Conservation (phyloP, 768 basidiomycete species). For the Lactifluus piperatus region DNA sequence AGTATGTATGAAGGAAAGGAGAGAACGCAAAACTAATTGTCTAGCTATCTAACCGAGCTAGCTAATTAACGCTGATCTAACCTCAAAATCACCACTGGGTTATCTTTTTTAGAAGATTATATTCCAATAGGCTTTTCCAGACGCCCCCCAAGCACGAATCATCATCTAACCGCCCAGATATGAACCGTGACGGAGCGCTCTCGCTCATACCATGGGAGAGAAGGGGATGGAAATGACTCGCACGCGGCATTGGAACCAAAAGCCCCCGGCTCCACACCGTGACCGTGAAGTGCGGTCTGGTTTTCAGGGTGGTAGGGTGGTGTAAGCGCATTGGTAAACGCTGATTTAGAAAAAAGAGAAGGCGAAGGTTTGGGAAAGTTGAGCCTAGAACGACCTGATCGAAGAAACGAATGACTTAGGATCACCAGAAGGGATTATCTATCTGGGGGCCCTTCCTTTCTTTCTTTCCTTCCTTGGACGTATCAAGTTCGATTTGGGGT, state of each 20-base stretch:
- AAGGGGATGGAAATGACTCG: background rate
- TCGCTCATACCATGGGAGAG: background rate
- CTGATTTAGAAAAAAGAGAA: background rate
- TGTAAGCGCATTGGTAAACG: background rate
- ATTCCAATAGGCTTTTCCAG: too few species aligned
- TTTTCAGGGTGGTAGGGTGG: background rate
- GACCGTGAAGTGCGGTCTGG: background rate
- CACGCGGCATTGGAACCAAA: background rate
- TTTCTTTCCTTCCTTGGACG: too few species aligned
- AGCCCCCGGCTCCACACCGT: too few species aligned
- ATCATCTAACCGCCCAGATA: background rate
- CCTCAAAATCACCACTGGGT: too few species aligned
- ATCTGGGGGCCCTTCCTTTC: background rate
- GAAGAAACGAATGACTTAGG: background rate
- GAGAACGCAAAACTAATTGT: too few species aligned
- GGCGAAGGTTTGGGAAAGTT: background rate
- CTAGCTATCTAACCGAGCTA: too few species aligned
- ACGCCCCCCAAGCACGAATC: background rate
- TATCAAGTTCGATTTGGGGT: too few species aligned
- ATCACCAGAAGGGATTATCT: background rate
- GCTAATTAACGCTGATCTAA: too few species aligned
- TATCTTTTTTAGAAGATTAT: too few species aligned
- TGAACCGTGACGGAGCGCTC: slow-evolving; percentile 14
- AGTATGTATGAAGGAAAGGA: too few species aligned
- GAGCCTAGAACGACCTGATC: slow-evolving; percentile 3